These are phyloP conservation scores for Aspergillus nidulans DNA, from an alignment of 495 filamentous ascomycete species.

Conservation along the genomic window DNA sequence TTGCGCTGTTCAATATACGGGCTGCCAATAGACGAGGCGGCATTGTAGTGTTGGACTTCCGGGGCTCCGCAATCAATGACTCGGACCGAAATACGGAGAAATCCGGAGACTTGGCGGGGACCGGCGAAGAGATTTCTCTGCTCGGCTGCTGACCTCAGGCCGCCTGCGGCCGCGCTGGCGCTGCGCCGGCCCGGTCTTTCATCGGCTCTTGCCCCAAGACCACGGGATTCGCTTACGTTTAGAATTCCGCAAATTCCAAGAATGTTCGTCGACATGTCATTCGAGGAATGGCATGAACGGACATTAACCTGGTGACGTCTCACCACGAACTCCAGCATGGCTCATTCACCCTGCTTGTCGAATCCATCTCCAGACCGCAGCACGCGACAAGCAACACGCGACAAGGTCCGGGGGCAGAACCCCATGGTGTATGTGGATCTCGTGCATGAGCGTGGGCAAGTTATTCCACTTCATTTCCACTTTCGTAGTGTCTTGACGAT, in stretches of 20 bases:
- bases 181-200: not conserved
- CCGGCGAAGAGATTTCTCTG: not conserved
- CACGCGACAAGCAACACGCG: not conserved
- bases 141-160: too few relatives aligned
- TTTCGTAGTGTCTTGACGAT: not conserved
- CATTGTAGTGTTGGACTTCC: not conserved
- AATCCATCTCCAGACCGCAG: not conserved
- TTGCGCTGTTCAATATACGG: not conserved
- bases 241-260: not conserved
- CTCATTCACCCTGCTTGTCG: not conserved
- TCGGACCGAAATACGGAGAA: slow-evolving; percentile 7
- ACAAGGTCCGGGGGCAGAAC: not conserved
- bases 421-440: not conserved
- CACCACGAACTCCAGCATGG: too few relatives aligned
- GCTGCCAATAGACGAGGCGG: not conserved
- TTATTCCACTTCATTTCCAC: not conserved
- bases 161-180: not conserved
- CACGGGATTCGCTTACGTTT: not conserved
- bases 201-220: not conserved
- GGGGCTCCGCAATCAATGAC: not conserved
- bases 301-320: too few relatives aligned
- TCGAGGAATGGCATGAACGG: too few relatives aligned
- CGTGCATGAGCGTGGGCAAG: not conserved
- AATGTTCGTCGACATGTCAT: not conserved
- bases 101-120: slow-evolving; percentile 3